phyloP scores from a whole-genome alignment of 2,329 filamentous ascomycete species.

The Elsinoe fawcettii region DNA sequence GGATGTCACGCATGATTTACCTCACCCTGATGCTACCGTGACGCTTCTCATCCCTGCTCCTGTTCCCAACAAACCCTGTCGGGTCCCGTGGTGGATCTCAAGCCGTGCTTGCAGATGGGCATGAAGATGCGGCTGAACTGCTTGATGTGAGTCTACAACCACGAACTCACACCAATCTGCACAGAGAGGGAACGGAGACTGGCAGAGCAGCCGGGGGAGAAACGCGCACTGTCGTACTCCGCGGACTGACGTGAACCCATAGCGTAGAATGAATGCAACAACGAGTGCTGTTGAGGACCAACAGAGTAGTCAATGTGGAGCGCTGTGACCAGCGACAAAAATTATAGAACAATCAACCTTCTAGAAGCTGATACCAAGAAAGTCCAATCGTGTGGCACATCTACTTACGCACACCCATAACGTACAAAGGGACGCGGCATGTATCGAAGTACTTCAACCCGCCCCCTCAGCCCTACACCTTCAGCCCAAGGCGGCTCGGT shows the following conservation, averaged over 20 bases:
- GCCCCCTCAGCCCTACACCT: slow-evolving; percentile 10
- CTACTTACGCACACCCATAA: slow-evolving; percentile 5
- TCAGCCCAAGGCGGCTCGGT: background rate
- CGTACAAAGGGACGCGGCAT: background rate
- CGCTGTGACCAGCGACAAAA: too few relatives aligned
- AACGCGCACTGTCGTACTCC: too few relatives aligned
- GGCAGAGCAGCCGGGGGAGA: too few relatives aligned
- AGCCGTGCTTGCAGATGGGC: background rate
- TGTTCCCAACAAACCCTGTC: background rate
- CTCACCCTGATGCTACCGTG: background rate
- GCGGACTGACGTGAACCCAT: too few relatives aligned
- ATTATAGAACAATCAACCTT: too few relatives aligned
- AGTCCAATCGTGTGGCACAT: background rate
- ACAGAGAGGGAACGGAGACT: too few relatives aligned
- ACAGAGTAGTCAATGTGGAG: too few relatives aligned
- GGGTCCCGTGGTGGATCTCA: background rate
- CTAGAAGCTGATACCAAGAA: too few relatives aligned
- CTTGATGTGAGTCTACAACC: background rate
- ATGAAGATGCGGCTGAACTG: background rate
- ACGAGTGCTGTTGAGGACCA: too few relatives aligned
- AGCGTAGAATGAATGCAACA: too few relatives aligned
- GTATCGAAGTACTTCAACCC: slow-evolving; percentile 5
- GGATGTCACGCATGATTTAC: background rate
- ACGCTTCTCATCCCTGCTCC: background rate
- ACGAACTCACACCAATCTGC: too few relatives aligned